Evolutionary conservation across 805 yeast genomes (phyloP).

Genomic region (Starmerella apis): DNA sequence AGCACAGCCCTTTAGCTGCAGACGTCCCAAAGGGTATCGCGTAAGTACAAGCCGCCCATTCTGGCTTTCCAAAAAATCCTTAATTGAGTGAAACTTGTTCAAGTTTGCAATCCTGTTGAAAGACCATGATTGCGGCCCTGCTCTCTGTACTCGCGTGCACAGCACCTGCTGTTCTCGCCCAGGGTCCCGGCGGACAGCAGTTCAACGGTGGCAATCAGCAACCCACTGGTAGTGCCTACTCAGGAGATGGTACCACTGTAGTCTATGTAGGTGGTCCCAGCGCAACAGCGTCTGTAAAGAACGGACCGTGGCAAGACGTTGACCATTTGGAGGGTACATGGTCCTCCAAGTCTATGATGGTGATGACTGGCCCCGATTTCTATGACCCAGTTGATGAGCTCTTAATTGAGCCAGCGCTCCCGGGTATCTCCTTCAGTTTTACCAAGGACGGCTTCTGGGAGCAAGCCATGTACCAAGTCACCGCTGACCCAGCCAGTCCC

Average conservation of each 20-base stretch:
- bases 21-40: slow-evolving; percentile 1
- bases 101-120: not conserved
- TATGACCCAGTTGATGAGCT: slow-evolving; percentile 94
- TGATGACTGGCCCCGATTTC: slow-evolving; percentile 88
- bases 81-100: not conserved
- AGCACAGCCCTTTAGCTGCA: slow-evolving; percentile 3
- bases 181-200: slow-evolving; percentile 6
- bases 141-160: slow-evolving; percentile 1
- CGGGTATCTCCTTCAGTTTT: slow-evolving; percentile 88
- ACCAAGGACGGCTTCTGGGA: slow-evolving; percentile 87
- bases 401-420: slow-evolving; percentile 86
- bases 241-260: not conserved
- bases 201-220: slow-evolving; percentile 6
- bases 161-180: not conserved
- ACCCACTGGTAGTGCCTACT: slow-evolving; percentile 1
- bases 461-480: slow-evolving; percentile 73
- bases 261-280: not conserved
- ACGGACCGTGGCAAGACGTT: slow-evolving; percentile 26
- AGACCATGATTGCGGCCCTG: slow-evolving; percentile 4
- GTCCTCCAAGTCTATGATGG: slow-evolving; percentile 87
- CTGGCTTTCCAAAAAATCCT: not conserved
- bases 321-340: slow-evolving; percentile 69
- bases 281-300: slow-evolving; percentile 14
- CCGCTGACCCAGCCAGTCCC: slow-evolving; percentile 39
- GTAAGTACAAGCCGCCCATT: not conserved